Base-by-base conservation (phyloP, 177 flowering plant species). In the Vitis hybrid region DNA sequence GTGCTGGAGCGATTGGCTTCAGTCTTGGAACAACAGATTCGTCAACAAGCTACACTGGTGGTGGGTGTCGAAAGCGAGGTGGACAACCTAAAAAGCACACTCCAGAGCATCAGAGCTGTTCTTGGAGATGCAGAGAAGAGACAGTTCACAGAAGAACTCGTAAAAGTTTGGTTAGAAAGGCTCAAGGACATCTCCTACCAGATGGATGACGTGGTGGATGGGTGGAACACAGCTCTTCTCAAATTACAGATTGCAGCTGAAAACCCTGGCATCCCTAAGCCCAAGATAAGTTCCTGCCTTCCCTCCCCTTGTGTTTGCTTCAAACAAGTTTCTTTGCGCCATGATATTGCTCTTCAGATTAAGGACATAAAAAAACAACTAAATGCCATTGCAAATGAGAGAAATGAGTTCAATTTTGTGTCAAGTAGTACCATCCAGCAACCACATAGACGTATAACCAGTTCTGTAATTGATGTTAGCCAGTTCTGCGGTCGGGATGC, bases 181-280 rank as follows among this genome's bases (percentile, higher is more conserved):
- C 39, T 31, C 0, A 31, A 31, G 7, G 45, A 33, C 45, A 33
- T 33, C 6, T 5, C 45, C 45, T 33, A 33, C 45, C 45, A 5
- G 45, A 33, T 33, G 26, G 72, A 73, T 3, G 71, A 68, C 39
- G 62, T 68, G 22, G 10, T 73, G 18, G 68, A 68, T 14, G 76
- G 68, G 57, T 73, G 67, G 76, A 68, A 14, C 53, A 66, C 55
- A 26, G 39, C 52, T 4, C 7, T 62, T 7, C 62, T 48, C 52
- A 33, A 59, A 55, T 33, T 6, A 4, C 11, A 58, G 59, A 26
- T 65, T 11, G 31, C 2, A 6, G 49, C 0, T 1, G 60, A 49
- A 14, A 39, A 50, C 5, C 14, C 48, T 49, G 2, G 2, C 12
- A 19, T 2, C 15, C 13, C 1, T 45, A 56, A 18, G 56, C 26